phyloP scores from a whole-genome alignment of 805 yeast genomes.

The Wickerhamomyces hampshirensis region DNA sequence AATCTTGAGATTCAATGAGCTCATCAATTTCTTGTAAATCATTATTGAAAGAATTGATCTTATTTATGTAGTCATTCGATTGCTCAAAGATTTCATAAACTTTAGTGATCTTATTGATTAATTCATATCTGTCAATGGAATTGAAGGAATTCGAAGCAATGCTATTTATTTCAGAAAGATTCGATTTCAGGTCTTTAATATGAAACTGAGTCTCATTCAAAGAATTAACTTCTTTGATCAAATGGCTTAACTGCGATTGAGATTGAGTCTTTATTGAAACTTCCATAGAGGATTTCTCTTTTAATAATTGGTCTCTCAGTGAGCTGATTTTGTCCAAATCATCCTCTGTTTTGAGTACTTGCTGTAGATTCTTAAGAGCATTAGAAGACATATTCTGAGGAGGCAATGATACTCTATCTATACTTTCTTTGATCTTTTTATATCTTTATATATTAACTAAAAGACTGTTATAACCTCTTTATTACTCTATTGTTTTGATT shows the following conservation, averaged over 20 bases:
- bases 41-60: constrained; percentile 51
- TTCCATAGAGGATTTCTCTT: constrained; percentile 74
- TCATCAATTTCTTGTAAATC: constrained; percentile 46
- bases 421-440: background rate
- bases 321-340: constrained; percentile 52
- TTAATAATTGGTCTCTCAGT: constrained; percentile 49
- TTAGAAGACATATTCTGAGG: background rate
- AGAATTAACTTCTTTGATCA: constrained; percentile 39
- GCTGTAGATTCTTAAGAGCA: constrained; percentile 28
- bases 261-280: constrained; percentile 36
- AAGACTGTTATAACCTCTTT: too few species aligned
- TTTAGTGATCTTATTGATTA: constrained; percentile 61
- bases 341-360: constrained; percentile 33
- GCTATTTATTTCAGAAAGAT: constrained; percentile 39
- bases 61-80: constrained; percentile 59
- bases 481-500: too few species aligned
- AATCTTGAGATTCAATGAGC: constrained; percentile 45
- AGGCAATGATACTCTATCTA: too few species aligned
- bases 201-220: constrained; percentile 38
- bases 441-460: too few species aligned
- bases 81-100: constrained; percentile 69
- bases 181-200: constrained; percentile 44
- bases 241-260: constrained; percentile 49
- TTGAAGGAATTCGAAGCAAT: constrained; percentile 52
- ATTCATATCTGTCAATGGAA: constrained; percentile 60